Evolutionary conservation across 139 green algal species (phyloP).

Genomic region (Dunaliella primolecta): DNA sequence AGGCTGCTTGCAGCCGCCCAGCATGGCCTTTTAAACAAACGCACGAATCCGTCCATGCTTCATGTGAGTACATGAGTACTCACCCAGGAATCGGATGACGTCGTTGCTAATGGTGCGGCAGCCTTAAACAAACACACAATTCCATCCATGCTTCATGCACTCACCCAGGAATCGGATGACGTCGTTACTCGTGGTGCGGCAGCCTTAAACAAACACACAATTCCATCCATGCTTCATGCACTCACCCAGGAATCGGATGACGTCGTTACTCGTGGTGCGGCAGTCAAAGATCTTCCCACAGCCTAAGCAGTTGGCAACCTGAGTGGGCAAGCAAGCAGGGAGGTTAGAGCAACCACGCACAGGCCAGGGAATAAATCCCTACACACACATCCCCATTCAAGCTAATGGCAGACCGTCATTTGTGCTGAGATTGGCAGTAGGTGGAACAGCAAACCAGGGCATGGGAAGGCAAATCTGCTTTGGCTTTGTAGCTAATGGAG

Average conservation of each 20-base stretch:
- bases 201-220: too few species aligned
- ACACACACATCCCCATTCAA: too few species aligned
- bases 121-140: too few species aligned
- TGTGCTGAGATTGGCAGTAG: neutral
- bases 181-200: conserved; percentile 49
- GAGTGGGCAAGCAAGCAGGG: conserved; percentile 18
- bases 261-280: conserved; percentile 48
- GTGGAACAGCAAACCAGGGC: neutral
- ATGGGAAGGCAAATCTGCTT: neutral
- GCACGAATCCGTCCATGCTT: too few species aligned
- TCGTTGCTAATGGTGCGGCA: conserved; percentile 54
- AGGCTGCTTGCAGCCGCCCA: too few species aligned
- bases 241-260: conserved; percentile 63
- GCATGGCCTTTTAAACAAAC: too few species aligned
- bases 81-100: conserved; percentile 60
- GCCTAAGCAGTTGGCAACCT: conserved; percentile 78
- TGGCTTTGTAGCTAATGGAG: neutral
- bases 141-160: too few species aligned
- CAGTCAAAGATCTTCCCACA: conserved; percentile 87
- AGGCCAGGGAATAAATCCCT: too few species aligned
- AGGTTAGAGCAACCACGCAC: neutral
- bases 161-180: conserved; percentile 62
- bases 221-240: too few species aligned
- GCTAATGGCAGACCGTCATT: too few species aligned
- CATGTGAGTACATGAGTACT: too few species aligned